A percentile compares a stretch with the other conserved stretches of the same genome.
Evolutionary conservation across 192 early-diverging fungal genomes (phyloP).

Genomic region (Gonapodya sp.): DNA sequence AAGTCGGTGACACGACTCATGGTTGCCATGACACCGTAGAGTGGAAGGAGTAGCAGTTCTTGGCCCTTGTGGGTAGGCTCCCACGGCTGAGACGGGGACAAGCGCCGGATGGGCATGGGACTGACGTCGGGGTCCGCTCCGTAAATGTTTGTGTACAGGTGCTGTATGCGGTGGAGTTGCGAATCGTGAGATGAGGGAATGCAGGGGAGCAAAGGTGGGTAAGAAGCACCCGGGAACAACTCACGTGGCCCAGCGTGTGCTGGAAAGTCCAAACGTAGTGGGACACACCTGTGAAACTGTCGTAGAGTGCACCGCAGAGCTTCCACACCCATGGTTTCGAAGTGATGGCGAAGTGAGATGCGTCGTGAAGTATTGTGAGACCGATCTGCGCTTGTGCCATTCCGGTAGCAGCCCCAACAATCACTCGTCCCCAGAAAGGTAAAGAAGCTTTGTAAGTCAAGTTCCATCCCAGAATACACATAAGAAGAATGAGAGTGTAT

Average conservation of each 20-base stretch:
- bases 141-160: constrained; percentile 46
- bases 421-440: constrained; percentile 29
- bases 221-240: too few species aligned
- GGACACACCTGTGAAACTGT: constrained; percentile 44
- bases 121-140: constrained; percentile 43
- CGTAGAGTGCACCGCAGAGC: constrained; percentile 39
- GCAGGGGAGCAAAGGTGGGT: too few species aligned
- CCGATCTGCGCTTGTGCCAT: constrained; percentile 21
- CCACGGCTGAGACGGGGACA: constrained; percentile 41
- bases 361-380: constrained; percentile 43
- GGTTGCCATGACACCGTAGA: constrained; percentile 40
- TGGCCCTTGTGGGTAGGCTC: constrained; percentile 36
- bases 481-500: constrained; percentile 31
- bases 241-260: constrained; percentile 44
- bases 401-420: constrained; percentile 13
- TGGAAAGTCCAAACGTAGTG: constrained; percentile 48
- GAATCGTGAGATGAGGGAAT: too few species aligned
- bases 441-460: constrained; percentile 34
- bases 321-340: constrained; percentile 44
- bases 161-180: too few species aligned
- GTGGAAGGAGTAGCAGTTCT: constrained; percentile 34
- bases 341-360: constrained; percentile 38
- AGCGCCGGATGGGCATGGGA: constrained; percentile 37
- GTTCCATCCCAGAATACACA: constrained; percentile 29
- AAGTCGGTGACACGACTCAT: constrained; percentile 42